phyloP scores from a whole-genome alignment of 2,329 filamentous ascomycete genomes.

The Dothideomycetidae sp. region DNA sequence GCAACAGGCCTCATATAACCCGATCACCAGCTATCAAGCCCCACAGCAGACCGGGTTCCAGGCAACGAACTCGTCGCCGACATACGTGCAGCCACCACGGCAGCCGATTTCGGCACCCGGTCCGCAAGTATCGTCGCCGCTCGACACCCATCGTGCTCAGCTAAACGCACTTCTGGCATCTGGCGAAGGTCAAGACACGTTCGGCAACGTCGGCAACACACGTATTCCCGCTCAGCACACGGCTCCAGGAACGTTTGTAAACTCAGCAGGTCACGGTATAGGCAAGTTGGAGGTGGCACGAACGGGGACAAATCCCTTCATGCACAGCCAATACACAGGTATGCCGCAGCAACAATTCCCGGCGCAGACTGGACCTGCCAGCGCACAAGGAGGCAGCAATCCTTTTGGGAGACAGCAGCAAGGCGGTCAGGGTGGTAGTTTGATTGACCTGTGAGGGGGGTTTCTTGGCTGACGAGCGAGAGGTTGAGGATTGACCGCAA shows the following conservation, averaged over 20 bases:
- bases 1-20: conserved; percentile 35
- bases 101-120: not conserved
- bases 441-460: conserved; percentile 50
- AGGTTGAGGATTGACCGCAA: too few relatives aligned
- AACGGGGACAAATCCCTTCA: conserved; percentile 80
- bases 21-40: conserved; percentile 29
- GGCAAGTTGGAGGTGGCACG: conserved; percentile 51
- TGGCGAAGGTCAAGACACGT: conserved; percentile 92
- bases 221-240: conserved; percentile 95
- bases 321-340: conserved; percentile 70
- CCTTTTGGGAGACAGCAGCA: conserved; percentile 40
- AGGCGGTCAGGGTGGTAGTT: conserved; percentile 37
- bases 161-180: conserved; percentile 76
- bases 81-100: conserved; percentile 34
- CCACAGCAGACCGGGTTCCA: conserved; percentile 28
- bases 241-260: conserved; percentile 89
- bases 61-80: conserved; percentile 16
- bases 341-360: conserved; percentile 28
- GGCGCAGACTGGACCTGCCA: conserved; percentile 34
- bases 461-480: too few relatives aligned
- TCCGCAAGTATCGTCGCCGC: conserved; percentile 17
- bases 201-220: conserved; percentile 89
- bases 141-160: conserved; percentile 50
- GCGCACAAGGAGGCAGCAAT: conserved; percentile 36
- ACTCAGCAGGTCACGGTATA: conserved; percentile 75